These are phyloP conservation scores for Nicotiana attenuata DNA, from an alignment of 257 asterid genomes.

Conservation along the genomic window DNA sequence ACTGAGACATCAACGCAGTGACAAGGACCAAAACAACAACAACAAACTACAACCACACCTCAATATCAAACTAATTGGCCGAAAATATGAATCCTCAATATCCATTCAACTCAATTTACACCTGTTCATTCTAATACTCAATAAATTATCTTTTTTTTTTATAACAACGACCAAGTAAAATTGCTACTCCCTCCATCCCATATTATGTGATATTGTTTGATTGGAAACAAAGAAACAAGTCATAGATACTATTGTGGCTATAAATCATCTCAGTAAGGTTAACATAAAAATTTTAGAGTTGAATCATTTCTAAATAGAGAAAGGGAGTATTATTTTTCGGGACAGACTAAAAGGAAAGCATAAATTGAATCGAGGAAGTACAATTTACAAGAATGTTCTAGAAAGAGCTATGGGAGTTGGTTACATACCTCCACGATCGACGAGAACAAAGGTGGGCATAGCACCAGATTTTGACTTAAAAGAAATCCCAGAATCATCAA, in stretches of 20 bases:
- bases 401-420: background rate
- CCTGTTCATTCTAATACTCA: background rate
- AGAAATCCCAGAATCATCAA: constrained; percentile 57
- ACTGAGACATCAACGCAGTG: background rate
- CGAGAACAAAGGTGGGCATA: constrained; percentile 71
- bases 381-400: background rate
- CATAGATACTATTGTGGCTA: no score
- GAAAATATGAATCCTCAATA: background rate
- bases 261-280: no score
- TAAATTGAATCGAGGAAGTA: background rate
- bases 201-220: no score
- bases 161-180: background rate
- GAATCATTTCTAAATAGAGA: no score
- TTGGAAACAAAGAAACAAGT: no score
- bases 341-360: no score
- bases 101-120: background rate
- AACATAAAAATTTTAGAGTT: no score
- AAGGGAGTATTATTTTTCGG: no score
- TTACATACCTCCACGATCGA: constrained; percentile 87
- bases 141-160: background rate
- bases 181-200: no score
- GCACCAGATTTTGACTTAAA: constrained; percentile 78
- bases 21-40: background rate
- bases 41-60: background rate
- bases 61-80: background rate